phyloP scores from a whole-genome alignment of 1,139 yeast genomes.

The Sugiyamaella novakii region DNA sequence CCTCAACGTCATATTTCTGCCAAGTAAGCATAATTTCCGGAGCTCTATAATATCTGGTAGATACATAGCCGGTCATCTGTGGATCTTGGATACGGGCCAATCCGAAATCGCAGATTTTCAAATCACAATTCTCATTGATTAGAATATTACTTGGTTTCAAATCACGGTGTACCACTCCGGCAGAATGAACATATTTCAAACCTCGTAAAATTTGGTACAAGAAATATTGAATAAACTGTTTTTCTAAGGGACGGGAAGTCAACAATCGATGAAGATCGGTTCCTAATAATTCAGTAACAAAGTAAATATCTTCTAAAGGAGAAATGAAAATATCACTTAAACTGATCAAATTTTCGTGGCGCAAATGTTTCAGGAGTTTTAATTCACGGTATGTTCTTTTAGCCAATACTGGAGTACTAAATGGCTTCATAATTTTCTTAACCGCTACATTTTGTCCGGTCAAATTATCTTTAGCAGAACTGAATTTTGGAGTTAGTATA shows the following conservation, averaged over 20 bases:
- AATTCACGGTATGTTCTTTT: constrained; percentile 95
- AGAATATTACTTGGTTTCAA: constrained; percentile 89
- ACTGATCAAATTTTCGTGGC: constrained; percentile 92
- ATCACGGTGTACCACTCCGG: constrained; percentile 96
- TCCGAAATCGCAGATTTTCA: constrained; percentile 96
- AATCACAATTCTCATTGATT: constrained; percentile 92
- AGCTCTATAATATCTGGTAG: constrained; percentile 95
- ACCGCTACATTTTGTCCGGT: constrained; percentile 95
- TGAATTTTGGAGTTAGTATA: constrained; percentile 14
- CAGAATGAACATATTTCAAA: constrained; percentile 91
- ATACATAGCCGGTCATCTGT: constrained; percentile 98
- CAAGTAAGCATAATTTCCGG: constrained; percentile 99
- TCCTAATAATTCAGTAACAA: constrained; percentile 95
- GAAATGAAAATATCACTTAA: constrained; percentile 92
- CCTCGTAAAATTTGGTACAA: constrained; percentile 92
- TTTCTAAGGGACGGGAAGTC: constrained; percentile 91
- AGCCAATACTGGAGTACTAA: constrained; percentile 90
- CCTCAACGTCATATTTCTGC: constrained; percentile 99
- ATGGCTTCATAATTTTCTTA: constrained; percentile 96
- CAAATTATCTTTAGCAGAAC: constrained; percentile 86
- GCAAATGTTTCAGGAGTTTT: constrained; percentile 85
- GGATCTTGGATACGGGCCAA: constrained; percentile 97
- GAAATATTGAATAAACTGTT: constrained; percentile 94
- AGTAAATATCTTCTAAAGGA: constrained; percentile 94
- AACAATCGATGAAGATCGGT: constrained; percentile 91